Evolutionary conservation across 2,329 filamentous ascomycete species (phyloP), one percentile per base, ranked within the genome.

Genomic region (Fusarium pseudocircinatum): DNA sequence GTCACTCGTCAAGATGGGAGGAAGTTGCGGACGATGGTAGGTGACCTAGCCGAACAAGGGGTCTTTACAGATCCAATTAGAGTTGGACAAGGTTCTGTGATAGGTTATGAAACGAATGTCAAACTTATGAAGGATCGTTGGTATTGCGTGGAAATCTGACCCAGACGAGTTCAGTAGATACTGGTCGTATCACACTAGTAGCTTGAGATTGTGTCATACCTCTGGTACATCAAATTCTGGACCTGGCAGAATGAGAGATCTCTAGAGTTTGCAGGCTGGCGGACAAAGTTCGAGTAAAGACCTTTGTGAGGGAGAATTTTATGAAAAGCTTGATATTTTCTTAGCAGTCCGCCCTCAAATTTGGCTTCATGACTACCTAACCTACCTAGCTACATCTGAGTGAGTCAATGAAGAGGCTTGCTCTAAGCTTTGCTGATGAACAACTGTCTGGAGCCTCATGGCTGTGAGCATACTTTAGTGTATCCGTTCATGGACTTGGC

Each of bases 21-120:
- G 62, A 40, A 53, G 44, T 53, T 28, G 34, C 36, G 54, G 36
- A 20, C 18, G 15, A 9, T 18, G 34, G 56, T 22, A 56, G 37
- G 64, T 67, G 67, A 16, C 14, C 30, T 60, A 61, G 60, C 52
- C 47, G 56, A 64, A 68, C 61, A 70, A 47, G 36, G 58, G 47
- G 50, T 12, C 47, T 58, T 63, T 52, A 26, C 49, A 65, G 64
- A 15, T 28, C 43, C n/a, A 69, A 53, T 54, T 60, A 60, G 43
- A 64, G 52, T 52, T 66, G 50, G 40, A 43, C 46, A 66, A 43
- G 52, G 65, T 42, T 73, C 24, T 69, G 34, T 71, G 62, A 67
- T 67, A 71, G 39, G 61, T 32, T 52, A 54, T 67, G 60, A 69
- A 70, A 66, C 47, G n/a, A 34, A 60, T 16, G 18, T 67, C 43